Base-by-base conservation (phyloP, 345 rosid genomes). In the Triadica sebifera region DNA sequence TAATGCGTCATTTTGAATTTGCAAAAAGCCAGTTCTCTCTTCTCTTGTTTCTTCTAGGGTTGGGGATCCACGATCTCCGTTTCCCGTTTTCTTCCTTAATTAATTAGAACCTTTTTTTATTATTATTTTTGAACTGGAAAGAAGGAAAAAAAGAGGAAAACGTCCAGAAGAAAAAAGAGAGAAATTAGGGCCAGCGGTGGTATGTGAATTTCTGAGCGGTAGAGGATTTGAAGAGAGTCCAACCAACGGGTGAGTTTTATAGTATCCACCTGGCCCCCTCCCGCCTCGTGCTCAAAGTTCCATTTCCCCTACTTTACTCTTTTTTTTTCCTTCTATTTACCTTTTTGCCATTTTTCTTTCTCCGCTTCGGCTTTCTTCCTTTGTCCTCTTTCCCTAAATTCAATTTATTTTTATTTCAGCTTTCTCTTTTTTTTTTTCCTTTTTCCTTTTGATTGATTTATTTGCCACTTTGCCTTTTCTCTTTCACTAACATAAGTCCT, bases 191-290 rank as follows among this genome's bases (percentile, higher is more conserved):
- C 46, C 20, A 50, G 50, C 37, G 56, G 46, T 2, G 2, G 10
- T 12, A 19, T 22, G 50, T 1, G 69, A 20, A 1, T 4, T 12
- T 24, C 37, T n/a, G 67, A 64, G 38, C n/a, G 69, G 74, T 1
- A 37, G 57, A 20, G 62, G 15, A 52, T 59, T n/a, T 1, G 34
- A 39, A 19, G 25, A 22, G 10, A 22, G 37, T 10, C 4, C 0
- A 58, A 38, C 16, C 53, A 34, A 12, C 20, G 52, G 22, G 4
- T 38, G 37, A 15, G 17, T 41, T 53, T 17, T 73, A 73, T 64
- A 64, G 53, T 34, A 29, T 39, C 51, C 67, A 53, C 52, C 51
- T 73, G 76, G 61, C 69, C 76, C 50, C 69, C 75, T 50, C 68
- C 67, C 75, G 60, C 60, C 68, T 38, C 59, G 34, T 52, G 15